Percentiles rank a stretch among this genome's conserved stretches.
phyloP scores from a whole-genome alignment of 495 filamentous ascomycete genomes.

The Bacidia gigantensis region DNA sequence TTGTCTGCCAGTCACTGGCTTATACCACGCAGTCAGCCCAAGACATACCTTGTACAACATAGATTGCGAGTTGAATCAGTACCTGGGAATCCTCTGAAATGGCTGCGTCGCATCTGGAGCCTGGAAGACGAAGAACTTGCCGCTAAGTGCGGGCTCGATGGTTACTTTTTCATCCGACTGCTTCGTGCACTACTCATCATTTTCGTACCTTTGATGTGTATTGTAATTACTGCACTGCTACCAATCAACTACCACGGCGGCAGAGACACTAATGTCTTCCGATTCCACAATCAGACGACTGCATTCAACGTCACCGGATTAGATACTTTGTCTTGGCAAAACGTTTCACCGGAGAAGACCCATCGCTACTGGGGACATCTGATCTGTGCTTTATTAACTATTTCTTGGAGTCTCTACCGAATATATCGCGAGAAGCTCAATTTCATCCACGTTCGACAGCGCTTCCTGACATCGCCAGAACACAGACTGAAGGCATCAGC shows the following conservation, averaged over 20 bases:
- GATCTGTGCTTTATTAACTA: conserved; percentile 14
- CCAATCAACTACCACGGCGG: conserved; percentile 20
- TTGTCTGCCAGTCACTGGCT: background rate
- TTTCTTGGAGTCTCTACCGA: conserved; percentile 15
- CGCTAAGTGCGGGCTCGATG: conserved; percentile 17
- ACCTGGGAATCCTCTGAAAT: conserved; percentile 15
- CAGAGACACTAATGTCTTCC: conserved; percentile 7
- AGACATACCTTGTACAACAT: conserved; percentile 19
- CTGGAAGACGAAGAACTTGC: conserved; percentile 16
- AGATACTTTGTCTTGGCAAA: conserved; percentile 19
- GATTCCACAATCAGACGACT: background rate
- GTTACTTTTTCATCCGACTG: conserved; percentile 19
- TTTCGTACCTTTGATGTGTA: conserved; percentile 16
- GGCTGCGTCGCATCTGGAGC: conserved; percentile 16
- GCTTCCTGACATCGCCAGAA: conserved; percentile 19
- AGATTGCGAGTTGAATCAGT: conserved; percentile 15
- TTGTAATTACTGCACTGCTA: conserved; percentile 15
- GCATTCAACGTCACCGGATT: conserved; percentile 15
- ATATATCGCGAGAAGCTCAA: conserved; percentile 19
- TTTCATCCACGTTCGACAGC: conserved; percentile 18
- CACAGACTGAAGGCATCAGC: conserved; percentile 19
- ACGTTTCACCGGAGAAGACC: conserved; percentile 15
- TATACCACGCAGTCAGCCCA: conserved; percentile 13
- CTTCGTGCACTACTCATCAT: conserved; percentile 16
- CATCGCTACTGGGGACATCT: conserved; percentile 18